phyloP scores from a whole-genome alignment of 257 asterid species.

The Nicotiana tabacum region DNA sequence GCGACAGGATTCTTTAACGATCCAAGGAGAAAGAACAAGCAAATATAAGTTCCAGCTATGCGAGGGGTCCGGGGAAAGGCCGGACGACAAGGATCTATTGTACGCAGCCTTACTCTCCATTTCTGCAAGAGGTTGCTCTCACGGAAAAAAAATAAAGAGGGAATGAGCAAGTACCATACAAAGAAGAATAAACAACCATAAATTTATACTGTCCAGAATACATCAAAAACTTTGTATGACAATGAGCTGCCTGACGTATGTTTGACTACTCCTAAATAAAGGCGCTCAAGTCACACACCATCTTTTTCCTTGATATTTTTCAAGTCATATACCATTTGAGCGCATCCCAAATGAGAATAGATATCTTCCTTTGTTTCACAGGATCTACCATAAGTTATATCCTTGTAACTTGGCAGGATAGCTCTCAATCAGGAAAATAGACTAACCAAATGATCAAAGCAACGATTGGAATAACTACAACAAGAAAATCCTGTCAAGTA shows the following conservation, averaged over 20 bases:
- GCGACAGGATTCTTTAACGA: no score
- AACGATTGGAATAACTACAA: background rate
- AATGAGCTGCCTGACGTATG: background rate
- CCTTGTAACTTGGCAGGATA: background rate
- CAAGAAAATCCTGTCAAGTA: background rate
- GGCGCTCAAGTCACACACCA: background rate
- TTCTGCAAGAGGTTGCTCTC: no score
- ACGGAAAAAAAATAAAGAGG: background rate
- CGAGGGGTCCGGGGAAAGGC: no score
- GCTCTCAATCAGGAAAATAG: background rate
- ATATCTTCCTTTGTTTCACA: background rate
- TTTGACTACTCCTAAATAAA: background rate
- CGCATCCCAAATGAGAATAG: background rate
- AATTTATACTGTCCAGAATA: background rate
- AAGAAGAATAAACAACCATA: background rate
- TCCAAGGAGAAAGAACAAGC: no score
- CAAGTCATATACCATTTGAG: background rate
- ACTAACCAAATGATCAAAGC: background rate
- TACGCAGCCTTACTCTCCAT: no score
- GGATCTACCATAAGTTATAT: background rate
- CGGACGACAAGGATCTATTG: no score
- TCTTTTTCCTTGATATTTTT: background rate
- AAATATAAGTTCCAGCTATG: no score
- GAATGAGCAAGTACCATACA: background rate
- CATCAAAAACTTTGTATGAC: background rate